A percentile compares a stretch with the other conserved stretches of the same genome.
Evolutionary conservation across 768 basidiomycete genomes (phyloP).

Genomic region (Suillus ampliporus): DNA sequence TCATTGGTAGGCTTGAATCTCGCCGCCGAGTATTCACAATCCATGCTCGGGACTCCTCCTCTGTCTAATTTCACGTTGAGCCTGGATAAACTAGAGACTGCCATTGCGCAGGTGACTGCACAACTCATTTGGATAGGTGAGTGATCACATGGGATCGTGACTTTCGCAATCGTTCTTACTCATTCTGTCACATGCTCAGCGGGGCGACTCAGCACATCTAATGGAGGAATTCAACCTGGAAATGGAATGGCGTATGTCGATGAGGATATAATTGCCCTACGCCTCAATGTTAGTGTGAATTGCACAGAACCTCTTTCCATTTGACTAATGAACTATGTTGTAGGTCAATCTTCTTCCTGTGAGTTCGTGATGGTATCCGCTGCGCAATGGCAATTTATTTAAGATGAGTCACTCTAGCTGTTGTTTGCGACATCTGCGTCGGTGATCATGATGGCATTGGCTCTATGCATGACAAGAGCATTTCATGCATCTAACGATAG

Average conservation of each 20-base stretch:
- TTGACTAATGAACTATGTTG: neutral
- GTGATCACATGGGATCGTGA: neutral
- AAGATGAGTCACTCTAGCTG: neutral
- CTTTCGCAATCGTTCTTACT: neutral
- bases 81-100: neutral
- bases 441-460: slow-evolving; percentile 3
- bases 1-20: neutral
- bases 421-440: slow-evolving; percentile 1
- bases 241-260: neutral
- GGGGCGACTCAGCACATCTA: neutral
- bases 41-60: neutral
- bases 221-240: neutral
- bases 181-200: neutral
- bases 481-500: neutral
- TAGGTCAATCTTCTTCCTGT: slow-evolving; percentile 8
- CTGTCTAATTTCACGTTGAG: neutral
- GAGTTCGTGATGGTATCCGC: neutral
- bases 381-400: neutral
- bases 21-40: neutral
- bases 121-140: slow-evolving; percentile 1
- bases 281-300: neutral
- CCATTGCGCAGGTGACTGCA: slow-evolving; percentile 1
- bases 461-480: neutral
- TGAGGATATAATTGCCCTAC: neutral
- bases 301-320: neutral